Percentiles rank a stretch among this genome's conserved stretches.
phyloP scores from a whole-genome alignment of 768 basidiomycete species.

The Tubosaeta sp. region DNA sequence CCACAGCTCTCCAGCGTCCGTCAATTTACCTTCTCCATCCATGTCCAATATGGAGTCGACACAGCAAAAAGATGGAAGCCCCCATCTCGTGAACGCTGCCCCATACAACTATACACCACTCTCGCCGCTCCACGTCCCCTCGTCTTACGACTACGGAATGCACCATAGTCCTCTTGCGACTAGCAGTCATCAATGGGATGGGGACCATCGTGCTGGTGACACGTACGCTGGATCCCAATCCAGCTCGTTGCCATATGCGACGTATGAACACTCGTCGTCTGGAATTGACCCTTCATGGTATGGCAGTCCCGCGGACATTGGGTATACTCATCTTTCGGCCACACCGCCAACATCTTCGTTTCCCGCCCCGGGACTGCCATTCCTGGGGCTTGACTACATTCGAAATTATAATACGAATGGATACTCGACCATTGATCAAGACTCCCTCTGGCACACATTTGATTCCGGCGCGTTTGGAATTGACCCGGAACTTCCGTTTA shows the following conservation, averaged over 20 bases:
- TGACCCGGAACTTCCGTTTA: slow-evolving; percentile 77
- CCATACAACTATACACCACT: slow-evolving; percentile 46
- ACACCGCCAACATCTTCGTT: slow-evolving; percentile 64
- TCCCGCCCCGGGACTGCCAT: slow-evolving; percentile 71
- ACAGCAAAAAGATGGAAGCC: slow-evolving; percentile 48
- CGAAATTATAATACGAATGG: slow-evolving; percentile 64
- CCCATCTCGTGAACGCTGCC: slow-evolving; percentile 44
- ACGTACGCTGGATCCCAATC: slow-evolving; percentile 38
- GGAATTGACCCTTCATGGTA: slow-evolving; percentile 38
- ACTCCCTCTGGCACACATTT: slow-evolving; percentile 53
- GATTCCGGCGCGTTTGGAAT: slow-evolving; percentile 71
- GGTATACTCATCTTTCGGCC: slow-evolving; percentile 45
- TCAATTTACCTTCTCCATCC: slow-evolving; percentile 66
- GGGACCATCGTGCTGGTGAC: slow-evolving; percentile 38
- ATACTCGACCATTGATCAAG: slow-evolving; percentile 34
- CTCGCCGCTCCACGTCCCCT: slow-evolving; percentile 48
- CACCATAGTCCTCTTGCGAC: slow-evolving; percentile 30
- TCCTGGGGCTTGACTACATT: slow-evolving; percentile 79
- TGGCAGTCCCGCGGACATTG: slow-evolving; percentile 33
- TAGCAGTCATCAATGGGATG: slow-evolving; percentile 42
- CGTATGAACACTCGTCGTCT: slow-evolving; percentile 41
- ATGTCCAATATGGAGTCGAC: slow-evolving; percentile 47
- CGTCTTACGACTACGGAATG: slow-evolving; percentile 53
- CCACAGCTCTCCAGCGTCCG: slow-evolving; percentile 74
- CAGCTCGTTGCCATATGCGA: slow-evolving; percentile 38